Percentiles rank a stretch among this genome's conserved stretches.
These are phyloP conservation scores for Fagopyrum esculentum DNA, from an alignment of 148 eudicot genomes.

Conservation along the genomic window DNA sequence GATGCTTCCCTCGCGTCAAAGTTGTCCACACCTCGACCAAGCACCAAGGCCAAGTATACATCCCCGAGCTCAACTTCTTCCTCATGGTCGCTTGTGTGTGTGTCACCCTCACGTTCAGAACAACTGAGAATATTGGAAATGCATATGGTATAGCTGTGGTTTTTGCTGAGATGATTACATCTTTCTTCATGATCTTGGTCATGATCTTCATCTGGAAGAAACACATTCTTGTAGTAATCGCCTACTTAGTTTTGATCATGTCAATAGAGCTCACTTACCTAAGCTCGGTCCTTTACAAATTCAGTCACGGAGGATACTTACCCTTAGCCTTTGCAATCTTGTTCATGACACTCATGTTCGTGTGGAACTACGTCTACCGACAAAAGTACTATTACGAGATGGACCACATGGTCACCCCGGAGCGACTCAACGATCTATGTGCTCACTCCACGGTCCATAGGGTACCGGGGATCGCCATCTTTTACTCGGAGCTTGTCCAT, in stretches of 20 bases:
- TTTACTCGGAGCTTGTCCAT: no score
- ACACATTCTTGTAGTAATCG: slow-evolving; percentile 17
- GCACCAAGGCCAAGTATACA: slow-evolving; percentile 42
- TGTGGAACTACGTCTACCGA: slow-evolving; percentile 19
- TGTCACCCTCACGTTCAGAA: slow-evolving; percentile 30
- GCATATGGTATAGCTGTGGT: slow-evolving; percentile 37
- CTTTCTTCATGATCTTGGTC: slow-evolving; percentile 19
- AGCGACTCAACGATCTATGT: no score
- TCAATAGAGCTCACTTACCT: slow-evolving; percentile 17
- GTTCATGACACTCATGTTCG: slow-evolving; percentile 18
- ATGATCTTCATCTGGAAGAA: slow-evolving; percentile 17
- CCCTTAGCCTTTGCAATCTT: slow-evolving; percentile 17
- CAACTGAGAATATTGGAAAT: slow-evolving; percentile 29
- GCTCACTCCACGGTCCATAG: no score
- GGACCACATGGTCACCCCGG: slow-evolving; percentile 1
- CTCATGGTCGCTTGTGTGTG: slow-evolving; percentile 33
- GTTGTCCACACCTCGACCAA: slow-evolving; percentile 37
- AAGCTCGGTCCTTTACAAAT: slow-evolving; percentile 24
- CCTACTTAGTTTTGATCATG: slow-evolving; percentile 11
- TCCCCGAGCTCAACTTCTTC: slow-evolving; percentile 36
- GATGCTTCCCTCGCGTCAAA: slow-evolving; percentile 20
- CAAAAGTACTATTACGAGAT: slow-evolving; percentile 19
- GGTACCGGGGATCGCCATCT: no score
- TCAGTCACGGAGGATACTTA: slow-evolving; percentile 22
- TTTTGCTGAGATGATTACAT: slow-evolving; percentile 21